A percentile compares a stretch with the other conserved stretches of the same genome.
These are phyloP conservation scores for Candida verbasci DNA, from an alignment of 805 yeast species.

Conservation along the genomic window DNA sequence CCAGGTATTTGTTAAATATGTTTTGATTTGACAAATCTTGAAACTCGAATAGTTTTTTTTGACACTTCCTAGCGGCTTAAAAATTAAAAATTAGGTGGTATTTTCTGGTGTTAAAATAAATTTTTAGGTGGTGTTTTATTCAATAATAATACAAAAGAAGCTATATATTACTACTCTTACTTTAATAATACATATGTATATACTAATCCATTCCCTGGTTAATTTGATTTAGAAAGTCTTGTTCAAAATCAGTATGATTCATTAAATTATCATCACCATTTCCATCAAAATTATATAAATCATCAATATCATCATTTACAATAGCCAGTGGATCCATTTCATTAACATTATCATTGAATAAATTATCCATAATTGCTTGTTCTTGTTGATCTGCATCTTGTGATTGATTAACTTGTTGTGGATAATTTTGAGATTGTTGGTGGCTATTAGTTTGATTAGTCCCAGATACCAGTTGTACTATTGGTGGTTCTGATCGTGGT, in stretches of 20 bases:
- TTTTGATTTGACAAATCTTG: too few species aligned
- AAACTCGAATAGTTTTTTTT: too few species aligned
- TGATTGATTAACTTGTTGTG: neutral
- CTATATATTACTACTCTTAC: too few species aligned
- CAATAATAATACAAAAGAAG: too few species aligned
- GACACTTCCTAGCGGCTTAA: too few species aligned
- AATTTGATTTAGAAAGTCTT: slow-evolving; percentile 24
- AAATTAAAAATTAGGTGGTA: too few species aligned
- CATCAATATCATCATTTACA: slow-evolving; percentile 28
- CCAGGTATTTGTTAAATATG: too few species aligned
- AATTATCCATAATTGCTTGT: slow-evolving; percentile 7
- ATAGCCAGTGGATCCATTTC: slow-evolving; percentile 10
- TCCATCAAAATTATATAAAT: slow-evolving; percentile 26
- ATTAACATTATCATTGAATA: slow-evolving; percentile 9
- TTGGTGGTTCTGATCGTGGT: neutral
- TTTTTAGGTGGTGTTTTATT: too few species aligned
- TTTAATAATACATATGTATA: too few species aligned
- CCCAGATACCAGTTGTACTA: neutral
- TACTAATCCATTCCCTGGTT: slow-evolving; percentile 22
- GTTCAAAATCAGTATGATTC: slow-evolving; percentile 25
- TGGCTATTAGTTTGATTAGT: neutral
- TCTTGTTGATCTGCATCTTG: neutral
- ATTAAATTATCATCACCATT: slow-evolving; percentile 23
- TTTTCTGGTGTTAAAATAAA: too few species aligned
- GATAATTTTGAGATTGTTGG: neutral